Base-by-base conservation (phyloP, 495 filamentous ascomycete genomes). In the Elaphomyces granulatus region DNA sequence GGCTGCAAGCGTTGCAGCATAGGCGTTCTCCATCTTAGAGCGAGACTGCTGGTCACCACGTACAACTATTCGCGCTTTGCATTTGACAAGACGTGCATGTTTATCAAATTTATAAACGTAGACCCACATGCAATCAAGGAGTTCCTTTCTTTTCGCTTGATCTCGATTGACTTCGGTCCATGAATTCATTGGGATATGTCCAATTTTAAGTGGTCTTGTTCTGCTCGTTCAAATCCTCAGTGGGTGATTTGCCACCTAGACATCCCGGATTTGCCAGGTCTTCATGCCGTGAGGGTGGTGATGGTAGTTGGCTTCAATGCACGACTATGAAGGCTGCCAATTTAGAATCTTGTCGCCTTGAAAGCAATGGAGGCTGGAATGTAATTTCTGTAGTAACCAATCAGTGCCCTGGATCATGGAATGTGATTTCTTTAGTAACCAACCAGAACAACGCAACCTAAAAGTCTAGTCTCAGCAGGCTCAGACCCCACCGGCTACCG, bases 1-100 rank as follows among this genome's bases (percentile, higher is more conserved):
- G 3, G 36, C 37, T 28, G 53, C 49, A 8, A 54, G 36, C 10
- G 51, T 54, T 14, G 43, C 43, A 8, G 51, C 43, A 30, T 47
- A 47, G 10, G 37, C 49, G 15, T 48, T 33, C 20, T 14, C 32
- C 3, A 40, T 37, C 20, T 37, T 17, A 23, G 21, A 10, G 20
- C 35, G 30, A 10, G 36, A 47, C 34, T 58, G 40, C 8, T 54
- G 42, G 37, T 60, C 48, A 17, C 55, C 50, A 41, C 48, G 40
- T 4, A 55, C 49, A 20, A 42, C 52, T 7, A 59, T 32, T 15
- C 55, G 8, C 19, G 55, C 51, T 38, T 59, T 59, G 20, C 38
- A 49, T 41, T 56, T 58, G n/a, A 32, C 28, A 3, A 57, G 41
- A 20, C 37, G 44, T 12, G 46, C 34, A 17, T 54, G 30, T 2